A percentile compares a stretch with the other conserved stretches of the same genome.
Evolutionary conservation across 139 green algal genomes (phyloP).

Genomic region (Ettlia oleoabundans): DNA sequence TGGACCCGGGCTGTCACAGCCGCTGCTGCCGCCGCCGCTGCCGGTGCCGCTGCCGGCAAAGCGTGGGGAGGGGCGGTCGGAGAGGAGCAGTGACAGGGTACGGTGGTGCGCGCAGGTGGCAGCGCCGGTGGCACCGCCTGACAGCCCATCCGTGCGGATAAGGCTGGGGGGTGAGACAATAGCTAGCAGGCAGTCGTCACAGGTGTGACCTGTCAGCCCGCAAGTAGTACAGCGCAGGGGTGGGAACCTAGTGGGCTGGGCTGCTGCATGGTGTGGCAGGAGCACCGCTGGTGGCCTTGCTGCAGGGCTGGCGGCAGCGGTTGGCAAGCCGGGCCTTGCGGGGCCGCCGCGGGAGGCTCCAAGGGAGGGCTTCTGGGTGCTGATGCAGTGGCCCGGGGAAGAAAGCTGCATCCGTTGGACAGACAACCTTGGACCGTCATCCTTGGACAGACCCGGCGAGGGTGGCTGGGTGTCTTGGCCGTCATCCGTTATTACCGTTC

Average conservation of each 20-base stretch:
- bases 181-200: conserved; percentile 29
- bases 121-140: too few species aligned
- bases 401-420: not conserved
- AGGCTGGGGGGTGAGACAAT: not conserved
- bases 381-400: too few species aligned
- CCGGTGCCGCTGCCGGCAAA: not conserved
- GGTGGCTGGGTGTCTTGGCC: not conserved
- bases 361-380: too few species aligned
- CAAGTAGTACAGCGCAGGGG: conserved; percentile 21
- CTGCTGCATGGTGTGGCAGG: too few species aligned
- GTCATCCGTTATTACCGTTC: not conserved
- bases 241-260: too few species aligned
- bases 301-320: too few species aligned
- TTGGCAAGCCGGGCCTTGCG: too few species aligned
- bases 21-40: not conserved
- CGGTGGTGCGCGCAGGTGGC: conserved; percentile 1
- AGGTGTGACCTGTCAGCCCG: conserved; percentile 7
- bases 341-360: too few species aligned
- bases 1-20: not conserved
- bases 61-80: not conserved
- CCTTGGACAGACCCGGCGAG: too few species aligned
- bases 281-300: too few species aligned
- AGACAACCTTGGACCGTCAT: too few species aligned
- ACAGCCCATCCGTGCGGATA: not conserved
- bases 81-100: conserved; percentile 3